A percentile compares a stretch with the other conserved stretches of the same genome.
phyloP scores from a whole-genome alignment of 768 basidiomycete genomes.

The Mycena rosella region DNA sequence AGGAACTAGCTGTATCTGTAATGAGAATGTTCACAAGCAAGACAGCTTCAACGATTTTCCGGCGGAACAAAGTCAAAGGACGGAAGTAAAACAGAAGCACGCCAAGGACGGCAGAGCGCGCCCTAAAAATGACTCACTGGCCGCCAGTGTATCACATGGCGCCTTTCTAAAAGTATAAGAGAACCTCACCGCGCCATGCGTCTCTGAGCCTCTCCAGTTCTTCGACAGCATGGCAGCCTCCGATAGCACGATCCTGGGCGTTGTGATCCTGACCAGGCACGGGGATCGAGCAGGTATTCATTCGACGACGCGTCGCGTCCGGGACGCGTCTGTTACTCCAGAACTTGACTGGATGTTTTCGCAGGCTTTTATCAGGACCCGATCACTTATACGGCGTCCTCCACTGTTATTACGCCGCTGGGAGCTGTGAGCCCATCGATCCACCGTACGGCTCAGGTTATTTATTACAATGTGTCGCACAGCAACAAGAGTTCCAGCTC shows the following conservation, averaged over 20 bases:
- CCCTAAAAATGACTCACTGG: no score
- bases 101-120: no score
- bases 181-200: neutral
- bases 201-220: neutral
- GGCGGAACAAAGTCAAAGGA: no score
- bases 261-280: conserved; percentile 66
- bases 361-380: conserved; percentile 76
- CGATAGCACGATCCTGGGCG: conserved; percentile 60
- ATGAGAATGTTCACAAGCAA: no score
- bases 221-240: conserved; percentile 34
- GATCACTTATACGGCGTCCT: conserved; percentile 65
- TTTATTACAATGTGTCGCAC: neutral
- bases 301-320: neutral
- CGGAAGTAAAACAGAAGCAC: no score
- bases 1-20: no score
- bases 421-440: conserved; percentile 63
- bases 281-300: conserved; percentile 65
- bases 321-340: neutral
- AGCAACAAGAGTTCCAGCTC: conserved; percentile 72
- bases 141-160: conserved; percentile 12
- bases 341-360: neutral
- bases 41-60: no score
- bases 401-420: conserved; percentile 74
- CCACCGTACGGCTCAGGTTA: neutral
- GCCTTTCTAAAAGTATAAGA: neutral